phyloP scores from a whole-genome alignment of 2,329 filamentous ascomycete genomes.

The Penicillium sp. region DNA sequence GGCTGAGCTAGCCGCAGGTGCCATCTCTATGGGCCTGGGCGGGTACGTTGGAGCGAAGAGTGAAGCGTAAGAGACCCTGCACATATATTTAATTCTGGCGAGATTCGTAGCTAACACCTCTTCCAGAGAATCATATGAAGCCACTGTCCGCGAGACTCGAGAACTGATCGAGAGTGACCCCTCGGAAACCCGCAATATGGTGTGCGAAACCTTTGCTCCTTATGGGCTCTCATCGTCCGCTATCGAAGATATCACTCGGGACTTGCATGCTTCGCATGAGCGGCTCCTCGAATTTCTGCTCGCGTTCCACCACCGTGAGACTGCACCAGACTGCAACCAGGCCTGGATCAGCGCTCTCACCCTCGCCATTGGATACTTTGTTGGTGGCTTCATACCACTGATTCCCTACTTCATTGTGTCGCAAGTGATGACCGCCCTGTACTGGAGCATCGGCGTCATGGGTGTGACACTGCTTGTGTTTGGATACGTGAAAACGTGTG shows the following conservation, averaged over 20 bases:
- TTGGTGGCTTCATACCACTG: slow-evolving; percentile 72
- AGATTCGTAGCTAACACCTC: background rate
- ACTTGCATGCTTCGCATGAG: slow-evolving; percentile 43
- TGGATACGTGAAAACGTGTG: slow-evolving; percentile 50
- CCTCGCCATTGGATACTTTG: slow-evolving; percentile 69
- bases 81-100: background rate
- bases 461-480: slow-evolving; percentile 46
- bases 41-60: slow-evolving; percentile 66
- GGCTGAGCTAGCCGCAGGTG: slow-evolving; percentile 75
- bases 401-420: slow-evolving; percentile 68
- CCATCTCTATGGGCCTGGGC: slow-evolving; percentile 79
- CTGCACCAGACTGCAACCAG: slow-evolving; percentile 50
- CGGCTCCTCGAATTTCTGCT: slow-evolving; percentile 53
- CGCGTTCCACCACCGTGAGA: slow-evolving; percentile 52
- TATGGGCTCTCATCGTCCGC: slow-evolving; percentile 46
- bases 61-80: slow-evolving; percentile 50
- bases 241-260: slow-evolving; percentile 42
- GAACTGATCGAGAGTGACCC: slow-evolving; percentile 45
- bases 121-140: slow-evolving; percentile 49
- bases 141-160: slow-evolving; percentile 50
- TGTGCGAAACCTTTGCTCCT: slow-evolving; percentile 46
- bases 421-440: slow-evolving; percentile 54
- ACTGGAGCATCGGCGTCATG: slow-evolving; percentile 50
- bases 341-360: slow-evolving; percentile 62
- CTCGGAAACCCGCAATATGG: slow-evolving; percentile 43